phyloP scores from a whole-genome alignment of 2,329 filamentous ascomycete species.

The Trichophyton verrucosum region DNA sequence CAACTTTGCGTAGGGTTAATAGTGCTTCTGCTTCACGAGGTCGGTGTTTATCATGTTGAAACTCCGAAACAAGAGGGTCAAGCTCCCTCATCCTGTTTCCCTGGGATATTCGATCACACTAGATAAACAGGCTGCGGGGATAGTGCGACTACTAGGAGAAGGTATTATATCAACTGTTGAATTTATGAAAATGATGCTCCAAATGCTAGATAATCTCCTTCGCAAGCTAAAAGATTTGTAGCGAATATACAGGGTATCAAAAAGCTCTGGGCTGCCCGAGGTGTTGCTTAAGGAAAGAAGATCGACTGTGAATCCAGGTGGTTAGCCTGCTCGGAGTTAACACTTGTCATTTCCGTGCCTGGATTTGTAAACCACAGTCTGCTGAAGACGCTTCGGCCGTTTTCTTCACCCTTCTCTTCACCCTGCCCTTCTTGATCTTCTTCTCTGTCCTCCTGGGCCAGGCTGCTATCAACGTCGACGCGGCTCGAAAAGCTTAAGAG shows the following conservation, averaged over 20 bases:
- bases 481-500: neutral
- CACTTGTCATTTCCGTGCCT: neutral
- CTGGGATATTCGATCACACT: neutral
- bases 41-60: constrained; percentile 41
- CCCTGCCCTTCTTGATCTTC: neutral
- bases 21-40: constrained; percentile 41
- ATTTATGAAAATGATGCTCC: neutral
- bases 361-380: neutral
- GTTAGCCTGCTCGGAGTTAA: neutral
- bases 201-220: neutral
- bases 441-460: neutral
- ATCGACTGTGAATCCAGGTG: neutral
- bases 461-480: neutral
- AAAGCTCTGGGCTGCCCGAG: neutral
- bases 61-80: constrained; percentile 39
- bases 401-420: neutral
- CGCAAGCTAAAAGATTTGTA: neutral
- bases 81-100: constrained; percentile 26
- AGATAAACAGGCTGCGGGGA: neutral
- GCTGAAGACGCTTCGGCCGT: neutral
- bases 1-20: constrained; percentile 60
- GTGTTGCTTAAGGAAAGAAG: neutral
- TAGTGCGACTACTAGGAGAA: neutral
- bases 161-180: neutral
- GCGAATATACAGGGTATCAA: neutral